phyloP scores from a whole-genome alignment of 306 rosid genomes.

The Comarum palustre region DNA sequence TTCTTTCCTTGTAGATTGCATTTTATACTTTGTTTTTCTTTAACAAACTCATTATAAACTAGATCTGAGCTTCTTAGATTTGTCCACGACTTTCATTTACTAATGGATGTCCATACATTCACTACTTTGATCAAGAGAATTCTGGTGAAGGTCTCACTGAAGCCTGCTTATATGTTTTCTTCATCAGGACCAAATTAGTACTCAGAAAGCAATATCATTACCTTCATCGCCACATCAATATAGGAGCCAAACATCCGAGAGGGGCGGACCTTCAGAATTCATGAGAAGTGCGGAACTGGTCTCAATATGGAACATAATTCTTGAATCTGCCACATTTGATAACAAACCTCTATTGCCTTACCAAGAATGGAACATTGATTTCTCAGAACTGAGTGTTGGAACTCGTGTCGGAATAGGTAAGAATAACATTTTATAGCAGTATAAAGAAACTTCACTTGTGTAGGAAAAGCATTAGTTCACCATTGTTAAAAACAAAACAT shows the following conservation, averaged over 20 bases:
- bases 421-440: slow-evolving; percentile 15
- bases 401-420: slow-evolving; percentile 96
- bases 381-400: slow-evolving; percentile 84
- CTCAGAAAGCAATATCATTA: slow-evolving; percentile 87
- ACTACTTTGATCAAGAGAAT: slow-evolving; percentile 36
- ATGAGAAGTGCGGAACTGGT: slow-evolving; percentile 55
- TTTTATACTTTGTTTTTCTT: neutral
- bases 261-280: slow-evolving; percentile 51
- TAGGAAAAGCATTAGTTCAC: slow-evolving; percentile 1
- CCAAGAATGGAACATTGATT: slow-evolving; percentile 90
- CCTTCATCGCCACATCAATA: slow-evolving; percentile 94
- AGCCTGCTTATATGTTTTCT: slow-evolving; percentile 33
- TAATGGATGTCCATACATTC: slow-evolving; percentile 25
- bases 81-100: slow-evolving; percentile 16
- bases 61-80: slow-evolving; percentile 1
- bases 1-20: neutral
- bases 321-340: slow-evolving; percentile 67
- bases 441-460: neutral
- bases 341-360: slow-evolving; percentile 76
- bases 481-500: neutral
- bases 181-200: slow-evolving; percentile 43
- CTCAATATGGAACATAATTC: slow-evolving; percentile 78
- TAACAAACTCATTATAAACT: neutral
- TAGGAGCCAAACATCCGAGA: slow-evolving; percentile 57
- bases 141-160: slow-evolving; percentile 34